Evolutionary conservation across 768 basidiomycete genomes (phyloP), one percentile per base, ranked within the genome.

Genomic region (Macrolepiota albuminosa): DNA sequence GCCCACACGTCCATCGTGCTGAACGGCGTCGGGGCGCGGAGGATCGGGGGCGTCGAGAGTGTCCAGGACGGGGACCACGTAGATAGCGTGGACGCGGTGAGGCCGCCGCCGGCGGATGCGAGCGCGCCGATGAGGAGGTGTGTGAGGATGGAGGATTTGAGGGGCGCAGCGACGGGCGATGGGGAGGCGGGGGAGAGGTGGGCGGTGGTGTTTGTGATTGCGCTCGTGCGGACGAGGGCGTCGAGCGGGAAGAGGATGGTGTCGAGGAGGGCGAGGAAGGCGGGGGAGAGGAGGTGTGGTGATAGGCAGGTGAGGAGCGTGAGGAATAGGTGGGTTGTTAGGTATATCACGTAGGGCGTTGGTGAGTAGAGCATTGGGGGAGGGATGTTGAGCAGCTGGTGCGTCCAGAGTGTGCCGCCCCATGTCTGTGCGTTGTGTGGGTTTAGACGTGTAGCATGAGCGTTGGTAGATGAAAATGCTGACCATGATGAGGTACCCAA

Each of bases 1-100:
- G 75, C 81, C 83, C 82, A 83, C 0, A 83, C 66, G 63, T 83
- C 83, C 18, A 83, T 66, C 1, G 76, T 79, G 8, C 71, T 75
- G 60, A 74, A 73, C 47, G 75, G 73, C 2, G 73, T 76, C 6
- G 73, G 77, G 11, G 69, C 69, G 26, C 75, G 72, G 13, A 84
- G 70, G 26, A 81, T 68, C 0, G 77, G 78, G 2, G 83, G 83
- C 0, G 78, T 81, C 18, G 71, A 70, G 56, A 83, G 70, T 3
- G 71, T 64, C 83, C 83, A 84, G 43, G 72, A 67, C 0, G 75
- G 64, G 0, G 74, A 72, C 78, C 77, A 81, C 2, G 77, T 70
- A 2, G 70, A 70, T 24, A 84, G 67, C 0, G 81, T 80, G 11
- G 75, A 73, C 39, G 78, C 79, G 21, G 74, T 63, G 7, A 80